A percentile compares a stretch with the other conserved stretches of the same genome.
These are phyloP conservation scores for Pistacia vera DNA, from an alignment of 345 rosid species.

Conservation along the genomic window DNA sequence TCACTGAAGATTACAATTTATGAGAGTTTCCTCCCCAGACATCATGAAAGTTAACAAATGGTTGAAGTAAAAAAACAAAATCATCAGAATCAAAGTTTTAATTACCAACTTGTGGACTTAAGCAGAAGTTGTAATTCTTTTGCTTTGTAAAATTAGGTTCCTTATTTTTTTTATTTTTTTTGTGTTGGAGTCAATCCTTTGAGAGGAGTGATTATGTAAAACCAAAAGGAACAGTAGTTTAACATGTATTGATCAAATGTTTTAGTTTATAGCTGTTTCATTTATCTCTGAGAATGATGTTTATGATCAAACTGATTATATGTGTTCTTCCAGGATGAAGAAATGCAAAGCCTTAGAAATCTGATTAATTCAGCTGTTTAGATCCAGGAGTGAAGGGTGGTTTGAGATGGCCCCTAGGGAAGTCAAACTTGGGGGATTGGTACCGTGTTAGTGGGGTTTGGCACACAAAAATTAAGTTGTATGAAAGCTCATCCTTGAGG, in stretches of 20 bases:
- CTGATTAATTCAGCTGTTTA: slow-evolving; percentile 51
- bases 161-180: too few relatives aligned
- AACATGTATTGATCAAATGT: background rate
- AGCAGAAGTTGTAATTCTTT: background rate
- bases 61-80: slow-evolving; percentile 16
- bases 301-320: background rate
- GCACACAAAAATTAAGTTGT: slow-evolving; percentile 43
- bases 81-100: slow-evolving; percentile 7
- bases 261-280: background rate
- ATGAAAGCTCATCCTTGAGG: slow-evolving; percentile 39
- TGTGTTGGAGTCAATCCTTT: too few relatives aligned
- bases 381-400: slow-evolving; percentile 74
- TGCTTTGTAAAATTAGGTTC: background rate
- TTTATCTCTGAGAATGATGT: background rate
- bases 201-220: background rate
- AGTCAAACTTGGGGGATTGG: slow-evolving; percentile 42
- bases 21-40: too few relatives aligned
- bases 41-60: too few relatives aligned
- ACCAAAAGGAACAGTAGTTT: background rate
- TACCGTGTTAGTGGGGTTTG: slow-evolving; percentile 44
- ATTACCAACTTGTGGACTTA: slow-evolving; percentile 18
- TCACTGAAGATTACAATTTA: background rate
- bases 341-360: slow-evolving; percentile 42
- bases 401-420: slow-evolving; percentile 62
- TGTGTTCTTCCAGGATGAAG: slow-evolving; percentile 57